Conservation (phyloP, 805 yeast species). For the Candida ovalis region DNA sequence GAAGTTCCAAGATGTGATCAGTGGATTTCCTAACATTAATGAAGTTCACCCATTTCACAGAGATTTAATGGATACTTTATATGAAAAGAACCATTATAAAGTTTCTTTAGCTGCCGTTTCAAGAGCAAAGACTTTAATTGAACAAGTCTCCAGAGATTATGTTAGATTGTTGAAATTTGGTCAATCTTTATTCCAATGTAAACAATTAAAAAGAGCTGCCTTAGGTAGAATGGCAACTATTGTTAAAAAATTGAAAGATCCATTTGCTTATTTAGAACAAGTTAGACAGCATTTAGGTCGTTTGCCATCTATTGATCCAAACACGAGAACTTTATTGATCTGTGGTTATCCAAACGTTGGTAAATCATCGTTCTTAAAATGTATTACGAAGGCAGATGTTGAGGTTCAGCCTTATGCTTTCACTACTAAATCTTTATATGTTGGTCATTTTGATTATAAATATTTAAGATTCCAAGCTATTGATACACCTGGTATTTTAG, state of each 20-base stretch:
- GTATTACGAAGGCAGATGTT: conserved; percentile 96
- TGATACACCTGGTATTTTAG: conserved; percentile 98
- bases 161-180: conserved; percentile 92
- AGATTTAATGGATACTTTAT: conserved; percentile 95
- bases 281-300: conserved; percentile 99
- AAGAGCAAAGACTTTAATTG: conserved; percentile 88
- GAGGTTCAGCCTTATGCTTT: conserved; percentile 99
- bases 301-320: conserved; percentile 96
- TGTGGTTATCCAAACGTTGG: conserved; percentile 99
- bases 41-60: conserved; percentile 98
- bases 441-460: conserved; percentile 98
- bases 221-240: conserved; percentile 99
- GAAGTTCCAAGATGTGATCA: conserved; percentile 79
- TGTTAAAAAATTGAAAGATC: conserved; percentile 91
- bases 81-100: conserved; percentile 97
- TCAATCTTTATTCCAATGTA: conserved; percentile 97
- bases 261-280: conserved; percentile 89
- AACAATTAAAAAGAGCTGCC: conserved; percentile 97
- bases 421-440: conserved; percentile 95
- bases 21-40: conserved; percentile 93
- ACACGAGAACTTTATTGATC: conserved; percentile 92
- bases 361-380: conserved; percentile 88
- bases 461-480: conserved; percentile 97
- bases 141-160: conserved; percentile 95
- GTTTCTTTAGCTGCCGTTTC: conserved; percentile 93